Conservation (phyloP, 305 asterid genomes). For the Rubia balearica region DNA sequence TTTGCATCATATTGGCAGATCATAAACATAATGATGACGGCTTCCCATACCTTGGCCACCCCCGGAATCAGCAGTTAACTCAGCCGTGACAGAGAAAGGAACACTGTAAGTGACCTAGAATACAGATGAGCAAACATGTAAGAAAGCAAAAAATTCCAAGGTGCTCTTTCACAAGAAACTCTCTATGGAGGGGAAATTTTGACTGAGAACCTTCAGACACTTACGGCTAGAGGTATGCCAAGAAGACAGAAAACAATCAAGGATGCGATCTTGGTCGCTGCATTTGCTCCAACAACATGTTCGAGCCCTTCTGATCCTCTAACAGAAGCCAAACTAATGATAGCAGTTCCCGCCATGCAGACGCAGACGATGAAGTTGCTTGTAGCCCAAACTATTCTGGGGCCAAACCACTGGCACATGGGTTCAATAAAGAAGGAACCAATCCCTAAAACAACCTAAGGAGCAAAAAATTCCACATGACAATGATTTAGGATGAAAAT, state of each 20-base stretch:
- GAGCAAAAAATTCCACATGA: slow-evolving; percentile 3
- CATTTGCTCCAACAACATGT: slow-evolving; percentile 69
- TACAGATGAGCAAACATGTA: slow-evolving; percentile 8
- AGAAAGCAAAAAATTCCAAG: neutral
- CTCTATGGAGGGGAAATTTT: slow-evolving; percentile 4
- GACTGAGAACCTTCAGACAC: slow-evolving; percentile 21
- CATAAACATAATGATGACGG: slow-evolving; percentile 4
- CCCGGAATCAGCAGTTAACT: slow-evolving; percentile 95
- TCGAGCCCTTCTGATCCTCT: slow-evolving; percentile 66
- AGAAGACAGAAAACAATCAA: slow-evolving; percentile 83
- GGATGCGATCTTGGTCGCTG: slow-evolving; percentile 69
- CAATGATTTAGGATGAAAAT: neutral
- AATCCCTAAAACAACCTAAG: slow-evolving; percentile 89
- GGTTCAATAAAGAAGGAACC: slow-evolving; percentile 90
- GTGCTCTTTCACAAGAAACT: neutral
- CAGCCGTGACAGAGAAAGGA: slow-evolving; percentile 95
- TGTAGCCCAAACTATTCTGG: slow-evolving; percentile 84
- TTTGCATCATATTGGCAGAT: slow-evolving; percentile 14
- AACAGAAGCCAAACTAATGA: slow-evolving; percentile 59
- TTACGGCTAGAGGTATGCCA: slow-evolving; percentile 97
- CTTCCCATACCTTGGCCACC: slow-evolving; percentile 87
- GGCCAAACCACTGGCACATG: slow-evolving; percentile 78
- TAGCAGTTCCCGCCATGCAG: slow-evolving; percentile 90
- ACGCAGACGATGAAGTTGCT: slow-evolving; percentile 81
- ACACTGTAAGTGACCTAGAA: slow-evolving; percentile 87